A percentile compares a stretch with the other conserved stretches of the same genome.
Evolutionary conservation across 2,329 filamentous ascomycete species (phyloP).

Genomic region (Proliferodiscus dingleyae): DNA sequence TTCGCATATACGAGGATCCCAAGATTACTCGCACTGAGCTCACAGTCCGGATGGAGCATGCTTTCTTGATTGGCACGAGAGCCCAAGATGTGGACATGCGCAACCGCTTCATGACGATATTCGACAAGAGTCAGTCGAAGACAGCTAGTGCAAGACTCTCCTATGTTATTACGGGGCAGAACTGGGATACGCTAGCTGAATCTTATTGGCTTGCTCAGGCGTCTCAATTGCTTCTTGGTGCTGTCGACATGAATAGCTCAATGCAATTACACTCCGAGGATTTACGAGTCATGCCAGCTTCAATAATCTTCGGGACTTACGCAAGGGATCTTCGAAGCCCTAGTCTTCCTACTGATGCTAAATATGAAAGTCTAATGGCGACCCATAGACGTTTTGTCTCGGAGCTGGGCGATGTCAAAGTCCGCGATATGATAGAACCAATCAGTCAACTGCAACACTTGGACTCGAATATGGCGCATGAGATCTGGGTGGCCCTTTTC

Average conservation of each 20-base stretch:
- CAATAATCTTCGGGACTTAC: constrained; percentile 68
- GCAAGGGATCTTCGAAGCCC: constrained; percentile 61
- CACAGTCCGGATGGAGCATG: constrained; percentile 95
- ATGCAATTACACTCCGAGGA: constrained; percentile 79
- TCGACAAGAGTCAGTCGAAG: constrained; percentile 90
- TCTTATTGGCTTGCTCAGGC: constrained; percentile 97
- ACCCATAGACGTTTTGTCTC: constrained; percentile 77
- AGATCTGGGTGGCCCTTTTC: constrained; percentile 88
- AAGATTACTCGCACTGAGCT: constrained; percentile 93
- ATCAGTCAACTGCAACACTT: constrained; percentile 88
- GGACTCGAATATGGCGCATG: constrained; percentile 74
- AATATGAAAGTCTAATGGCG: constrained; percentile 72
- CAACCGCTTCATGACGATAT: constrained; percentile 93
- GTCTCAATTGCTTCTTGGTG: constrained; percentile 85
- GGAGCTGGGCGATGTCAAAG: constrained; percentile 80
- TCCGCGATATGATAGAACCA: constrained; percentile 84
- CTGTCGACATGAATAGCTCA: constrained; percentile 76
- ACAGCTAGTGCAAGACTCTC: constrained; percentile 82
- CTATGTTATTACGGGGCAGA: constrained; percentile 86
- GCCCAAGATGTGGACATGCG: constrained; percentile 95
- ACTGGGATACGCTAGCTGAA: constrained; percentile 92
- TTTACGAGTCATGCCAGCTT: constrained; percentile 71
- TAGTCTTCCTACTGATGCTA: constrained; percentile 72
- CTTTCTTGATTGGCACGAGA: constrained; percentile 91
- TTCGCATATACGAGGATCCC: constrained; percentile 95